A percentile compares a stretch with the other conserved stretches of the same genome.
phyloP scores from a whole-genome alignment of 2,329 filamentous ascomycete species.

The Monilinia polystroma region DNA sequence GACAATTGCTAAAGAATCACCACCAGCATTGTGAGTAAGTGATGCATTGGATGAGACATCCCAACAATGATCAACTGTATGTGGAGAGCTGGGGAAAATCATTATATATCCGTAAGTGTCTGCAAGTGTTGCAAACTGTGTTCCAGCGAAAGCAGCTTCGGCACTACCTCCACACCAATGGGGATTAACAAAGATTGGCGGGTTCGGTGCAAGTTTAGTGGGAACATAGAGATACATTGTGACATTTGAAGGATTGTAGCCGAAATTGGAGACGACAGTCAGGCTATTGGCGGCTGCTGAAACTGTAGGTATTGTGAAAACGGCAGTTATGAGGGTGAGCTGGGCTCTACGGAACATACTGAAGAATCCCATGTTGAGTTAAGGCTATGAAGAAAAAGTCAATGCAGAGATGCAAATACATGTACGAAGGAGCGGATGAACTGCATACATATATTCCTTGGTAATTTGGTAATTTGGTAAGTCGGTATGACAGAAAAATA shows the following conservation, averaged over 20 bases:
- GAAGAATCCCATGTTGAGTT: constrained; percentile 1
- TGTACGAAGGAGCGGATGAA: no score
- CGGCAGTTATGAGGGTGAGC: background rate
- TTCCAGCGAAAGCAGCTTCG: constrained; percentile 33
- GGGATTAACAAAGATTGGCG: constrained; percentile 36
- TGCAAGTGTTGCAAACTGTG: constrained; percentile 52
- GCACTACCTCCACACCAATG: constrained; percentile 46
- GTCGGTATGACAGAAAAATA: background rate
- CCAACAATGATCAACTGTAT: constrained; percentile 55
- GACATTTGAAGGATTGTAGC: constrained; percentile 30
- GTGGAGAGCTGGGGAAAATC: constrained; percentile 55
- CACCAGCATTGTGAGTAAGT: constrained; percentile 56
- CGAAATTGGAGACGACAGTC: constrained; percentile 30
- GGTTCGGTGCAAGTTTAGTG: constrained; percentile 24
- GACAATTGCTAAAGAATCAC: constrained; percentile 55
- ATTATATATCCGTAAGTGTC: constrained; percentile 58
- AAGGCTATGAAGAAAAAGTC: background rate
- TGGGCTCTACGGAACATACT: background rate
- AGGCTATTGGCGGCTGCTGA: constrained; percentile 2
- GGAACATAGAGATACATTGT: constrained; percentile 37
- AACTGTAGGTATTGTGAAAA: background rate
- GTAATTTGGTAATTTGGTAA: no score
- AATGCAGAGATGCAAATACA: background rate
- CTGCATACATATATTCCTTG: background rate
- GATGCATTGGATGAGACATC: constrained; percentile 52